Evolutionary conservation across 1,284 basidiomycete genomes (phyloP), one percentile per base, ranked within the genome.

Genomic region (Volvariella surrecta): DNA sequence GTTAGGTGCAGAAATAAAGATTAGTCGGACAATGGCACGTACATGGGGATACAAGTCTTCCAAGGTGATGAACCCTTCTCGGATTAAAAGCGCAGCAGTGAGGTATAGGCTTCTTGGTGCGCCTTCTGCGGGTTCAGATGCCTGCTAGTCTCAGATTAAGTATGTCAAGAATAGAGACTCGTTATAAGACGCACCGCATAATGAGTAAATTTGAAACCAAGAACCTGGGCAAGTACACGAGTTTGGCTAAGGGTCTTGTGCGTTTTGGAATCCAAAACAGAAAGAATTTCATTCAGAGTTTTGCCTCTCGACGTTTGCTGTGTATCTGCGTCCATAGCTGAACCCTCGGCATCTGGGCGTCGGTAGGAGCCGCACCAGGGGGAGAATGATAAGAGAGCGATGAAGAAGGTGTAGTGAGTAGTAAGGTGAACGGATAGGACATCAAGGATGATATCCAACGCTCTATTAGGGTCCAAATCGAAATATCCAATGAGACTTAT

Each of bases 201-300:
- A 61, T 87, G 82, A 8, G 74, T 73, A 56, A 96, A 96, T 60
- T 99, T 98, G 74, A 98, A 98, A 16, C 95, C 95, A 10, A 99
- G 68, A 1, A 98, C 84, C 61, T 97, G 91, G 7, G 90, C 87
- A 49, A 95, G 69, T 11, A 92, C 83, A 39, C 80, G 64, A 21
- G 46, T 43, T 15, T 52, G 45, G 19, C 35, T 39, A 8, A 44
- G 50, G 30, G 50, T 52, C 39, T 50, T 55, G 6, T 6, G 34
- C 6, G 15, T 15, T 8, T 19, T 16, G n/a, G 34, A n/a, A 45
- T 82, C 79, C 1, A 76, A 76, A 34, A 77, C 58, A 22, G 56
- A 52, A 42, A 90, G 58, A 11, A 88, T 65, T 48, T 86, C 78
- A 43, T 86, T 82, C 11, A 90, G 59, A 22, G 55, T 67, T 60